These are phyloP conservation scores for Persicaria maculosa DNA, from an alignment of 148 eudicot species.

Conservation along the genomic window DNA sequence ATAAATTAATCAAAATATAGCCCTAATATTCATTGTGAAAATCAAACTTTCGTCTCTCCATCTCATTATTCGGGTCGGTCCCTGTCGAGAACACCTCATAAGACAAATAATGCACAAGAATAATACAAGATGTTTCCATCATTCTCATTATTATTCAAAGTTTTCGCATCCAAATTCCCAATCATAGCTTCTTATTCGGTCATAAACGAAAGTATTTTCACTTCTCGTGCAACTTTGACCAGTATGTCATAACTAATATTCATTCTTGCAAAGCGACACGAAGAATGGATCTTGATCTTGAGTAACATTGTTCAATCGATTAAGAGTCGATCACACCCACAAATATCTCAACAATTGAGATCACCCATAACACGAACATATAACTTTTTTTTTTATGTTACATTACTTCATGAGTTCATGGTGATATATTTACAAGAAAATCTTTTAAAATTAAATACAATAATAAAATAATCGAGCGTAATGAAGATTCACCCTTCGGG, in stretches of 20 bases:
- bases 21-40: no score
- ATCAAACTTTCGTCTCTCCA: neutral
- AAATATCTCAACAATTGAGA: no score
- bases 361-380: no score
- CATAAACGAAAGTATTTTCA: neutral
- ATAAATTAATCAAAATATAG: no score
- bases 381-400: no score
- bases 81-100: neutral
- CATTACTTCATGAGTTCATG: no score
- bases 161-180: neutral
- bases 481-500: no score
- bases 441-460: no score
- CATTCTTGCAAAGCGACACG: neutral
- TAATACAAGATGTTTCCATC: constrained; percentile 2
- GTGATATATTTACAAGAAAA: no score
- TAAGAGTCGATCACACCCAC: no score
- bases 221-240: neutral
- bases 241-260: neutral
- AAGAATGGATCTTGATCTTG: neutral
- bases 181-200: neutral
- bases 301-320: no score
- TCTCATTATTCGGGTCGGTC: neutral
- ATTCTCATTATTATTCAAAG: neutral
- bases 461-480: no score
- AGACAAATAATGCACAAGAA: neutral